Conservation (phyloP, 257 asterid species). For the Hygrophila difformis region DNA sequence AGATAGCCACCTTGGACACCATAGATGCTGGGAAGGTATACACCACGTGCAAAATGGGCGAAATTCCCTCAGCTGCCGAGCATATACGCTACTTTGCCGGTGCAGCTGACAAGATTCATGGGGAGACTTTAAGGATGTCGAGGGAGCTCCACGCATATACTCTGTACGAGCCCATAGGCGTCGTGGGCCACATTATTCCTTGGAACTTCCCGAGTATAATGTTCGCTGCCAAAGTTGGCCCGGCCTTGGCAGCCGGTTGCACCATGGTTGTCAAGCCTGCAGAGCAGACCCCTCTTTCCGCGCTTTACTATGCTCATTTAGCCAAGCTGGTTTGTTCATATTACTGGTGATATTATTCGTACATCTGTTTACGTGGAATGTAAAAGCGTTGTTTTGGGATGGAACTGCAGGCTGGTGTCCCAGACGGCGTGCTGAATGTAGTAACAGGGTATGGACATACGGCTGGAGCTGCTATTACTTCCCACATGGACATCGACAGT, state of each 20-base stretch:
- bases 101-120: too few relatives aligned
- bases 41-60: too few relatives aligned
- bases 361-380: too few relatives aligned
- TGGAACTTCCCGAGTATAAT: constrained; percentile 52
- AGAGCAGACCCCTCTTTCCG: constrained; percentile 58
- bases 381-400: too few relatives aligned
- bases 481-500: constrained; percentile 81
- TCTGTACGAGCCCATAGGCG: constrained; percentile 19
- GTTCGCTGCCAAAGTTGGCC: constrained; percentile 47
- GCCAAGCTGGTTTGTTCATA: constrained; percentile 28
- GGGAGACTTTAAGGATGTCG: too few relatives aligned
- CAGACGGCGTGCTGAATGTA: constrained; percentile 70
- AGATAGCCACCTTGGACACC: too few relatives aligned
- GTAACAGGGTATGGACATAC: constrained; percentile 18
- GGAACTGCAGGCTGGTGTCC: constrained; percentile 62
- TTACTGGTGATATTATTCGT: not conserved
- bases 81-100: too few relatives aligned
- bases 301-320: constrained; percentile 40
- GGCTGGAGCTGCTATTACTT: constrained; percentile 73
- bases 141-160: too few relatives aligned
- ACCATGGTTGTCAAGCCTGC: constrained; percentile 58
- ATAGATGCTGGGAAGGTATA: too few relatives aligned
- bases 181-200: constrained; percentile 48
- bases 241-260: constrained; percentile 54
- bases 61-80: too few relatives aligned